Conservation (phyloP, 179 eudicot genomes). For the Silene coronaria region DNA sequence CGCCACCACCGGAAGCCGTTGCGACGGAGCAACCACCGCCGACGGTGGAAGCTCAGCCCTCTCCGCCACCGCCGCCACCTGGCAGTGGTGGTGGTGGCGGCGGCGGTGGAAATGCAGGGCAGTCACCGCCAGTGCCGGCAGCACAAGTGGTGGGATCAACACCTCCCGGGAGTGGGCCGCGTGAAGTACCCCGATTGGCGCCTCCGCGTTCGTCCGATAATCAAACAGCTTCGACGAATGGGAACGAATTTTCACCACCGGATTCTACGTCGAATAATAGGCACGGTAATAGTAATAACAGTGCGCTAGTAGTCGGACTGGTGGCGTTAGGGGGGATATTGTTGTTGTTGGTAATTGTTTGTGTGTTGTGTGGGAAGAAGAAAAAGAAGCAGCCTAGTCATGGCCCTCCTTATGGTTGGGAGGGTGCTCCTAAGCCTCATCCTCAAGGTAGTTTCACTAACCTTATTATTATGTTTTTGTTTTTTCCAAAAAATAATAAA, state of each 20-base stretch:
- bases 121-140: background rate
- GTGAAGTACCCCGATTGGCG: background rate
- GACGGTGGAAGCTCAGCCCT: constrained; percentile 17
- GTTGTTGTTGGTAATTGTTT: constrained; percentile 32
- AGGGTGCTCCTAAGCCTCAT: constrained; percentile 22
- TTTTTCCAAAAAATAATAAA: too few relatives aligned
- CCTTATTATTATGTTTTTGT: too few relatives aligned
- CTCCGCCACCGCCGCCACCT: constrained; percentile 18
- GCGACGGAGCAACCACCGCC: constrained; percentile 24
- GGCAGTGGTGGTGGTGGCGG: background rate
- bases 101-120: background rate
- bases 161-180: constrained; percentile 13
- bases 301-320: constrained; percentile 29
- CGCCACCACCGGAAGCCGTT: constrained; percentile 20
- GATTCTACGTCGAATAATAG: constrained; percentile 16
- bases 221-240: constrained; percentile 15
- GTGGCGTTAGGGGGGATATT: constrained; percentile 28
- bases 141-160: constrained; percentile 18
- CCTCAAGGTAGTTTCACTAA: constrained; percentile 29
- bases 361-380: constrained; percentile 32
- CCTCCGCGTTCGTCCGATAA: background rate
- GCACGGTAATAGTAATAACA: background rate
- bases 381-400: constrained; percentile 38
- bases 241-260: background rate
- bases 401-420: constrained; percentile 34